Percentiles rank a stretch among this genome's conserved stretches.
Evolutionary conservation across 768 basidiomycete species (phyloP).

Genomic region (Pleurotus cornucopiae): DNA sequence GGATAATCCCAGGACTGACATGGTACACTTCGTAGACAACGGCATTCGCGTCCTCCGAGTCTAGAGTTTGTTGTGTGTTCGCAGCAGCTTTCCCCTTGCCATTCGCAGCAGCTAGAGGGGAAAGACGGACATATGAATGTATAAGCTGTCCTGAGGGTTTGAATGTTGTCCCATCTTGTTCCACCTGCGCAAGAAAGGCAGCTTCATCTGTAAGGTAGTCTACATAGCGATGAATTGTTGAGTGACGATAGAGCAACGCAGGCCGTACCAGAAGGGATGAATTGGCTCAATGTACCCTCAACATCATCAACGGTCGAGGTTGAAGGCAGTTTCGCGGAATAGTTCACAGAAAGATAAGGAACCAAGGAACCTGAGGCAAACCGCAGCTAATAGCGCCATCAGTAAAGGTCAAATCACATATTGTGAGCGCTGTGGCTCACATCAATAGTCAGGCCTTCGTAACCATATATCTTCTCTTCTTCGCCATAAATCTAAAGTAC

Average conservation of each 20-base stretch:
- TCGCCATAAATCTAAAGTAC: constrained; percentile 81
- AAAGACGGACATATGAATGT: constrained; percentile 67
- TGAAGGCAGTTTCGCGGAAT: constrained; percentile 60
- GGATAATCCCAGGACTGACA: constrained; percentile 41
- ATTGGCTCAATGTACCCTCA: constrained; percentile 68
- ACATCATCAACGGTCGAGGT: constrained; percentile 82
- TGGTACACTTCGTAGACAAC: constrained; percentile 90
- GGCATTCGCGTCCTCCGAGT: constrained; percentile 51
- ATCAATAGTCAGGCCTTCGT: constrained; percentile 77
- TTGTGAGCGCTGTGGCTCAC: constrained; percentile 39
- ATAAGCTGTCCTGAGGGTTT: constrained; percentile 74
- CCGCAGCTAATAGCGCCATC: constrained; percentile 48
- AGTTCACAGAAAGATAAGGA: constrained; percentile 68
- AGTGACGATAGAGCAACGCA: not conserved
- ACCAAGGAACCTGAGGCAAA: constrained; percentile 86
- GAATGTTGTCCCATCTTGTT: constrained; percentile 76
- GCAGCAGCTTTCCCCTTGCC: constrained; percentile 54
- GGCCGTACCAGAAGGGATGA: constrained; percentile 67
- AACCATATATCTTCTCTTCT: constrained; percentile 95
- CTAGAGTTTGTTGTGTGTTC: constrained; percentile 25
- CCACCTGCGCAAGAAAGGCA: constrained; percentile 65
- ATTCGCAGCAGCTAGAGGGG: constrained; percentile 30
- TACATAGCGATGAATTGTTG: constrained; percentile 19
- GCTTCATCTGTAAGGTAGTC: constrained; percentile 69
- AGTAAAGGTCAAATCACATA: not conserved